These are phyloP conservation scores for Astrocystis sublimbata DNA, from an alignment of 495 filamentous ascomycete species.

Conservation along the genomic window DNA sequence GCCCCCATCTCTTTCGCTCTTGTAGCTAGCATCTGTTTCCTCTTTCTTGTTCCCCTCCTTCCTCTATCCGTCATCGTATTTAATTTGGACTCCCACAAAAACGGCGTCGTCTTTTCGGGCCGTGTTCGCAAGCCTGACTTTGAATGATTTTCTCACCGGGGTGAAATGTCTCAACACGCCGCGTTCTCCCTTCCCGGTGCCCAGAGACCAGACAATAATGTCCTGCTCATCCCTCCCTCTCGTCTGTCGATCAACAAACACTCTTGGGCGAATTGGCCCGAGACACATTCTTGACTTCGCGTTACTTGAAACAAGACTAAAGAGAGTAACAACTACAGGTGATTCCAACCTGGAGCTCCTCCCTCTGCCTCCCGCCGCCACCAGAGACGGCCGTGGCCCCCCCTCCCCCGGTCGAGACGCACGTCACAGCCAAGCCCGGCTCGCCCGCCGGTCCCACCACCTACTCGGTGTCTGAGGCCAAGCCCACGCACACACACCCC, in stretches of 20 bases:
- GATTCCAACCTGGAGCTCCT: conserved; percentile 10
- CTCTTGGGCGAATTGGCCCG: neutral
- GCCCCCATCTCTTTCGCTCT: no score
- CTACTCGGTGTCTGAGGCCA: neutral
- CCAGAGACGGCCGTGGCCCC: neutral
- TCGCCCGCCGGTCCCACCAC: neutral
- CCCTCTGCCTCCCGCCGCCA: conserved; percentile 7
- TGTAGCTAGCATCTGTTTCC: no score
- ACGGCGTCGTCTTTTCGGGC: neutral
- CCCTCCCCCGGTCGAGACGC: neutral
- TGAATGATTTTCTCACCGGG: no score
- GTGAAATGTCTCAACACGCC: neutral
- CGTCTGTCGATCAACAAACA: neutral
- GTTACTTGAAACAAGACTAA: neutral
- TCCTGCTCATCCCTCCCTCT: neutral
- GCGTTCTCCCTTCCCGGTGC: neutral
- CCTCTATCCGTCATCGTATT: neutral
- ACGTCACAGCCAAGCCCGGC: neutral
- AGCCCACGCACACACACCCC: neutral
- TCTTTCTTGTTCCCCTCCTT: neutral
- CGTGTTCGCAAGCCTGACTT: neutral
- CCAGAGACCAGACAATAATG: neutral
- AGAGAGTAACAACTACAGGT: neutral
- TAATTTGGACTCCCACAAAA: neutral
- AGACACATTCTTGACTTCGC: neutral